Conservation (phyloP, 2,329 filamentous ascomycete species). For the Capronia americana region DNA sequence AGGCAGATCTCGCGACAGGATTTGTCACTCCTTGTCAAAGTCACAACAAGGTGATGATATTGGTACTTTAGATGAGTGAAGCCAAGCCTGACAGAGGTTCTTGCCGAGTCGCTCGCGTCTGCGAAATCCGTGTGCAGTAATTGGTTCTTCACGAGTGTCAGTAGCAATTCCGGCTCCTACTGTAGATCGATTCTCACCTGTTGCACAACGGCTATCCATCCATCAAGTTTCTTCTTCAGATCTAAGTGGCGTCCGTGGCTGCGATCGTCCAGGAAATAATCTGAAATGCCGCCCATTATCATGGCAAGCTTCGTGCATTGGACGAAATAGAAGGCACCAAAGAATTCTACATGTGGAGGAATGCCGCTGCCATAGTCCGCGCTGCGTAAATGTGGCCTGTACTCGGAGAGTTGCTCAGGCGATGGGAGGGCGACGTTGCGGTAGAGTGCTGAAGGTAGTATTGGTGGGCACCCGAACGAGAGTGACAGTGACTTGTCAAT, state of each 20-base stretch:
- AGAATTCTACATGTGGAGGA: slow-evolving; percentile 13
- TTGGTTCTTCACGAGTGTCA: slow-evolving; percentile 8
- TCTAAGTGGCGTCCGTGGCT: neutral
- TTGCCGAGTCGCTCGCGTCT: neutral
- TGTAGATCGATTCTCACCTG: neutral
- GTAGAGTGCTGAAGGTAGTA: slow-evolving; percentile 5
- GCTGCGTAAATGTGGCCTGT: slow-evolving; percentile 10
- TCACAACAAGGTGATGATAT: slow-evolving; percentile 16
- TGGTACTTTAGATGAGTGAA: slow-evolving; percentile 10
- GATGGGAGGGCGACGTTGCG: slow-evolving; percentile 11
- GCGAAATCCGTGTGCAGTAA: slow-evolving; percentile 2
- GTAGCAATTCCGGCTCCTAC: neutral
- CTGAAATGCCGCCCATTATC: slow-evolving; percentile 15
- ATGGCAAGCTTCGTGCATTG: slow-evolving; percentile 20
- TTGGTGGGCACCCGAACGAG: slow-evolving; percentile 13
- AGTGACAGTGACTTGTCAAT: slow-evolving; percentile 15
- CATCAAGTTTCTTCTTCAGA: slow-evolving; percentile 13
- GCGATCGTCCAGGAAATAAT: slow-evolving; percentile 10
- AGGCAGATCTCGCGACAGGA: slow-evolving; percentile 12
- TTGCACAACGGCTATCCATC: slow-evolving; percentile 11
- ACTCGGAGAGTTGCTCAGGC: slow-evolving; percentile 11
- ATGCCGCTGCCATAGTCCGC: neutral
- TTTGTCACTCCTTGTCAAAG: slow-evolving; percentile 11
- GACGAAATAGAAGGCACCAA: slow-evolving; percentile 20
- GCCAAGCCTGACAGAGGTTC: slow-evolving; percentile 9